A percentile compares a stretch with the other conserved stretches of the same genome.
Evolutionary conservation across 352 stramenopile species (phyloP).

Genomic region (Pythium apleroticum): DNA sequence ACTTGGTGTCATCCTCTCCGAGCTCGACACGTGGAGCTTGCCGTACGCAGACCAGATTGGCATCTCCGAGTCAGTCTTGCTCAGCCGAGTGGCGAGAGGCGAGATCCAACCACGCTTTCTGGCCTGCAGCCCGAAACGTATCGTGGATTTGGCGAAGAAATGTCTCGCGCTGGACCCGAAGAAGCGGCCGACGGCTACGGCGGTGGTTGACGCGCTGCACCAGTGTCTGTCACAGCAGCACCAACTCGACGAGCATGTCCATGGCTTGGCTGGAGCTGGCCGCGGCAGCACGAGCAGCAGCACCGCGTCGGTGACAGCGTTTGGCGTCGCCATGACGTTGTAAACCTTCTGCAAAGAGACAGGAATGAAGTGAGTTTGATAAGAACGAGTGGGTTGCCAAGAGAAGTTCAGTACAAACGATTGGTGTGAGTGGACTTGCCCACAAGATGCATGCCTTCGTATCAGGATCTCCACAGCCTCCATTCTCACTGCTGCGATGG

Average conservation of each 20-base stretch:
- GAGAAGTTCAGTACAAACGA: background rate
- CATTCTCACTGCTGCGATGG: too few species aligned
- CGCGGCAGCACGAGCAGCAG: constrained; percentile 4
- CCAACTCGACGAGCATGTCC: background rate
- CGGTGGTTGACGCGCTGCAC: constrained; percentile 41
- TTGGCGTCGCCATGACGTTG: constrained; percentile 14
- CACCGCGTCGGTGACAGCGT: constrained; percentile 1
- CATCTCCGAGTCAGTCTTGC: constrained; percentile 39
- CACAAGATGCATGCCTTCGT: too few species aligned
- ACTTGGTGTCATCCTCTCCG: constrained; percentile 50
- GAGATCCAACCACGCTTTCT: constrained; percentile 35
- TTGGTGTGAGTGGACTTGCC: background rate
- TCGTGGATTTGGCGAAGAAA: constrained; percentile 38
- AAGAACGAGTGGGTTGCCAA: background rate
- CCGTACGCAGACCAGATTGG: constrained; percentile 39
- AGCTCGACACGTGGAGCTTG: constrained; percentile 46
- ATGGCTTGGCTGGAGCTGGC: background rate
- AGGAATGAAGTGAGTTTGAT: background rate
- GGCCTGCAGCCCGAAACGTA: constrained; percentile 15
- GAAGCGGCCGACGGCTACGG: constrained; percentile 36
- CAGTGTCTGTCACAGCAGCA: constrained; percentile 16
- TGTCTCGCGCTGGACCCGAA: constrained; percentile 37
- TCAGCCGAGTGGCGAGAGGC: constrained; percentile 36
- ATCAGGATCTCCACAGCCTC: too few species aligned
- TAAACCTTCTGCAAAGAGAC: background rate